Evolutionary conservation across 2,329 filamentous ascomycete genomes (phyloP).

Genomic region (Pseudopithomyces chartarum): DNA sequence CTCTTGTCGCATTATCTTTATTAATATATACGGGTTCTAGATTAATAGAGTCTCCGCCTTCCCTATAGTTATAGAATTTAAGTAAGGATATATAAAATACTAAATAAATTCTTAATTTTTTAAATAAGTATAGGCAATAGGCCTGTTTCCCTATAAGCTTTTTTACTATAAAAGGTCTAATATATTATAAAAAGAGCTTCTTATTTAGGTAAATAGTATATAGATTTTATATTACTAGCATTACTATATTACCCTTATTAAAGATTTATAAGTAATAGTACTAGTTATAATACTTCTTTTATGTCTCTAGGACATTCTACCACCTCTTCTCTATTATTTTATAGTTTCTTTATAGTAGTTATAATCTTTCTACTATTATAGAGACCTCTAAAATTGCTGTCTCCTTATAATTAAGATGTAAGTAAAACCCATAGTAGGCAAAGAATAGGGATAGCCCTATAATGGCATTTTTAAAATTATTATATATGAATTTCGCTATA

Average conservation of each 20-base stretch:
- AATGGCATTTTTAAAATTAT: background rate
- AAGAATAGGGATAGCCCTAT: background rate
- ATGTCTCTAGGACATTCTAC: no score
- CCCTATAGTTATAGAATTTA: background rate
- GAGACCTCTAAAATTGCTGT: background rate
- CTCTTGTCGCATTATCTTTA: background rate
- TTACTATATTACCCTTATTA: no score
- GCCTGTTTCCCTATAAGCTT: background rate
- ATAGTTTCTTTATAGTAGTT: no score
- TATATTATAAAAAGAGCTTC: background rate
- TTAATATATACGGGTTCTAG: background rate
- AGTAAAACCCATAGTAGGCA: background rate
- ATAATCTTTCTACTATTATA: no score
- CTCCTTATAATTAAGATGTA: background rate
- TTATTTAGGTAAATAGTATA: background rate
- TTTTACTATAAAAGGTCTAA: background rate
- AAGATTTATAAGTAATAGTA: no score
- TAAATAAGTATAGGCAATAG: background rate
- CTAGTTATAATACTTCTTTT: no score
- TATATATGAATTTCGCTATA: background rate
- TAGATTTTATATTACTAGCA: background rate
- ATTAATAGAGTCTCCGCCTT: background rate
- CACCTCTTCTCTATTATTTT: no score
- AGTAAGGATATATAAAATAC: background rate
- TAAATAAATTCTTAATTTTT: background rate